Percentiles rank a stretch among this genome's conserved stretches.
phyloP scores from a whole-genome alignment of 305 asterid genomes.

The Euphrasia arctica region DNA sequence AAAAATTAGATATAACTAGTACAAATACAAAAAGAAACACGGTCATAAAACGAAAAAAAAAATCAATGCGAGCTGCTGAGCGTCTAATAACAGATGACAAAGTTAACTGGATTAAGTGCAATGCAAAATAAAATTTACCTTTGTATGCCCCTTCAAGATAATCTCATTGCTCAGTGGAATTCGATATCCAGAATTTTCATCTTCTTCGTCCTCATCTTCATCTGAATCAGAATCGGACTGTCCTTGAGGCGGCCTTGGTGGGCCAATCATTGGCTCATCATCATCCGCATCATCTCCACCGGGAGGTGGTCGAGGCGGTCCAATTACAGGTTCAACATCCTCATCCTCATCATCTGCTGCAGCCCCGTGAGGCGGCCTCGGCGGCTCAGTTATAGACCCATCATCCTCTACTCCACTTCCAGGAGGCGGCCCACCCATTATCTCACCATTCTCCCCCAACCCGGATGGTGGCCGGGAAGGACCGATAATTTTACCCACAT shows the following conservation, averaged over 20 bases:
- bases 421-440: slow-evolving; percentile 28
- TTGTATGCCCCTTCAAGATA: slow-evolving; percentile 85
- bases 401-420: slow-evolving; percentile 34
- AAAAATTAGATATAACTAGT: neutral
- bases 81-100: slow-evolving; percentile 1
- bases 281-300: slow-evolving; percentile 31
- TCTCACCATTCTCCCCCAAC: slow-evolving; percentile 33
- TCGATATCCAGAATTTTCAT: slow-evolving; percentile 46
- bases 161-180: slow-evolving; percentile 91
- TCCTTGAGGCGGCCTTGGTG: slow-evolving; percentile 49
- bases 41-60: slow-evolving; percentile 13
- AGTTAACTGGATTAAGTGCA: neutral
- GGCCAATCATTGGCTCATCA: slow-evolving; percentile 45
- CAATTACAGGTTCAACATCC: slow-evolving; percentile 38
- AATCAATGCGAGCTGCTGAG: slow-evolving; percentile 5
- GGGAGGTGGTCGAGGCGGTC: slow-evolving; percentile 53
- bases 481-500: slow-evolving; percentile 36
- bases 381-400: slow-evolving; percentile 34
- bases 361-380: slow-evolving; percentile 27
- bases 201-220: slow-evolving; percentile 49
- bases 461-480: slow-evolving; percentile 51
- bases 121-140: slow-evolving; percentile 41
- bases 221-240: slow-evolving; percentile 52
- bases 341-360: slow-evolving; percentile 37
- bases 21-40: slow-evolving; percentile 3